phyloP scores from a whole-genome alignment of 805 yeast species.

The Henningerozyma blattae region DNA sequence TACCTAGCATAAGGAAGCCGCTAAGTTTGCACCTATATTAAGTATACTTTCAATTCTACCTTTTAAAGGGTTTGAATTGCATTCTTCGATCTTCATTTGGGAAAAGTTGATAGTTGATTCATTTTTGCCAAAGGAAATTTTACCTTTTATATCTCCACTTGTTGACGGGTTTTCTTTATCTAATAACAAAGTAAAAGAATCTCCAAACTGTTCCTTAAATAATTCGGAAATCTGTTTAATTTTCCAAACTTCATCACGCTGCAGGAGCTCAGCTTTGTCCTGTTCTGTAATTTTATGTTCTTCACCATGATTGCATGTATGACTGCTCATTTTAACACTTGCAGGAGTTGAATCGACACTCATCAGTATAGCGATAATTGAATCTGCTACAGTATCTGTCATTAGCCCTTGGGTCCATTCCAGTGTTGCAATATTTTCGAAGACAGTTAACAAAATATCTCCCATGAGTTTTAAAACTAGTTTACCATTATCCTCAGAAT shows the following conservation, averaged over 20 bases:
- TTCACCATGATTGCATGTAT: slow-evolving; percentile 36
- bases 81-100: slow-evolving; percentile 50
- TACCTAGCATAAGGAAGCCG: slow-evolving; percentile 72
- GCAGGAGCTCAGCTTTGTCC: slow-evolving; percentile 7
- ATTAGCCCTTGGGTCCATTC: slow-evolving; percentile 87
- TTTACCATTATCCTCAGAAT: slow-evolving; percentile 23
- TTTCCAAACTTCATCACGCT: slow-evolving; percentile 23
- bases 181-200: slow-evolving; percentile 34
- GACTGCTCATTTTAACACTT: slow-evolving; percentile 76
- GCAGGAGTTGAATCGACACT: slow-evolving; percentile 94
- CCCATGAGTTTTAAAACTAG: slow-evolving; percentile 52
- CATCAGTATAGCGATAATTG: slow-evolving; percentile 78
- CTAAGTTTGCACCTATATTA: slow-evolving; percentile 64
- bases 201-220: slow-evolving; percentile 81
- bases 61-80: slow-evolving; percentile 62
- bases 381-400: slow-evolving; percentile 90
- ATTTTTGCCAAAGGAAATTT: slow-evolving; percentile 62
- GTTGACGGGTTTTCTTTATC: slow-evolving; percentile 13
- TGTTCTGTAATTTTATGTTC: slow-evolving; percentile 13
- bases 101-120: slow-evolving; percentile 59
- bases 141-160: slow-evolving; percentile 32
- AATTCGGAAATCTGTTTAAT: slow-evolving; percentile 47
- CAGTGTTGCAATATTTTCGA: slow-evolving; percentile 43
- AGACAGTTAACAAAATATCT: slow-evolving; percentile 39
- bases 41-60: slow-evolving; percentile 77